Evolutionary conservation across 2,329 filamentous ascomycete species (phyloP).

Genomic region (Microsporum audouinii): DNA sequence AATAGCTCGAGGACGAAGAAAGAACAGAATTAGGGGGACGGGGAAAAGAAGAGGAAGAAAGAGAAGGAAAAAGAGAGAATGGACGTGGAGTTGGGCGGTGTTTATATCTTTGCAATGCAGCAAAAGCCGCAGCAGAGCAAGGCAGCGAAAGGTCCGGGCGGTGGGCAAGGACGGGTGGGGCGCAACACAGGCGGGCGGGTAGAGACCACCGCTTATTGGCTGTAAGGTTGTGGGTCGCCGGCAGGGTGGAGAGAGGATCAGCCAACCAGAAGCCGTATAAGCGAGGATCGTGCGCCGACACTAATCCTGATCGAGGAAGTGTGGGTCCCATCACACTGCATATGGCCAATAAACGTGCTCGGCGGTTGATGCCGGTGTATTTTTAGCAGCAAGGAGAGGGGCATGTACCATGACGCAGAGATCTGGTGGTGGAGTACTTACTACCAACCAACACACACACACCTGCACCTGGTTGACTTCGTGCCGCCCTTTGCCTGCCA

Average conservation of each 20-base stretch:
- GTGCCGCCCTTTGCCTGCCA: not conserved
- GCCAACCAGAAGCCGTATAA: not conserved
- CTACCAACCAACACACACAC: not conserved
- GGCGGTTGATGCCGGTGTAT: not conserved
- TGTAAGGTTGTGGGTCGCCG: not conserved
- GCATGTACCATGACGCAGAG: not conserved
- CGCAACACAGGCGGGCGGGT: not conserved
- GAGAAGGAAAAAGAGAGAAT: slow-evolving; percentile 1
- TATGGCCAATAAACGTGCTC: not conserved
- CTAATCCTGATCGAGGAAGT: not conserved
- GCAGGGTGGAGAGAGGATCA: not conserved
- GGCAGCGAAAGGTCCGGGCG: slow-evolving; percentile 5
- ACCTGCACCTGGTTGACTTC: not conserved
- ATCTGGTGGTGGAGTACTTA: not conserved
- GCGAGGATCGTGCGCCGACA: not conserved
- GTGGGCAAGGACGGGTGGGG: not conserved
- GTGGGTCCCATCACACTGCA: slow-evolving; percentile 1
- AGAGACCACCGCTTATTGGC: not conserved
- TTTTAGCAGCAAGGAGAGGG: not conserved
- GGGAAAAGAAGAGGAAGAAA: not conserved
- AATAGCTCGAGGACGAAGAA: slow-evolving; percentile 23
- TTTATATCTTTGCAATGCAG: slow-evolving; percentile 6
- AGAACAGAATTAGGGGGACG: slow-evolving; percentile 1
- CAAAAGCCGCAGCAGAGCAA: slow-evolving; percentile 18
- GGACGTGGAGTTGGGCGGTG: not conserved